Base-by-base conservation (phyloP, 768 basidiomycete species). In the Collybia sp. region DNA sequence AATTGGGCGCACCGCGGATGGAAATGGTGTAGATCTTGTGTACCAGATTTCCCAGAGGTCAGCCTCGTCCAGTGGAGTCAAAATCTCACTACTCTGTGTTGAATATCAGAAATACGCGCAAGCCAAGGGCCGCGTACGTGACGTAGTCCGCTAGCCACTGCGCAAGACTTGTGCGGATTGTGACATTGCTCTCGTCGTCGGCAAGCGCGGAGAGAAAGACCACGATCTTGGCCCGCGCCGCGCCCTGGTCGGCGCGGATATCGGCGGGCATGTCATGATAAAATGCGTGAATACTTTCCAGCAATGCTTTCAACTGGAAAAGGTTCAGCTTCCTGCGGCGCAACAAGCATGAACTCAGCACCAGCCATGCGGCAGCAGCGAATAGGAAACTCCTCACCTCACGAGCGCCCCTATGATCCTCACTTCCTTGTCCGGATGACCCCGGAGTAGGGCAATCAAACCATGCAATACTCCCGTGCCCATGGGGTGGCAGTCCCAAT, bases 1-100 rank as follows among this genome's bases (percentile, higher is more conserved):
- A 0, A 38, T 16, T n/a, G n/a, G 32, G 54, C 68, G 39, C 51
- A 88, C 86, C 67, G 89, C 84, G 10, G 75, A 72, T 2, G 86
- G 82, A 50, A 86, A 85, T 1, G 81, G 76, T 2, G 77, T 70
- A 5, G 64, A 57, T 4, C 85, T 83, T 0, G 82, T 88, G 47
- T 82, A 87, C 85, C 85, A 90, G 8, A 88, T 61, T 45, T 84
- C 80, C 79, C 83, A 88, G 20, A 90, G 62, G 12, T 64, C 60
- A 2, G 62, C 48, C 5, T 74, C 71, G 45, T 85, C 83, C 0
- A 80, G 66, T 2, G 75, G 68, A 12, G 65, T 50, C 9, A 79
- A 50, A 12, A 68, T 61, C 6, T 60, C 59, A 42, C 82, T 85
- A 51, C 9, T 41, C 12, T n/a, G 49, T 37, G 30, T 49, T 5